Conservation (phyloP, 2,329 filamentous ascomycete genomes). For the Aspergillus niger region DNA sequence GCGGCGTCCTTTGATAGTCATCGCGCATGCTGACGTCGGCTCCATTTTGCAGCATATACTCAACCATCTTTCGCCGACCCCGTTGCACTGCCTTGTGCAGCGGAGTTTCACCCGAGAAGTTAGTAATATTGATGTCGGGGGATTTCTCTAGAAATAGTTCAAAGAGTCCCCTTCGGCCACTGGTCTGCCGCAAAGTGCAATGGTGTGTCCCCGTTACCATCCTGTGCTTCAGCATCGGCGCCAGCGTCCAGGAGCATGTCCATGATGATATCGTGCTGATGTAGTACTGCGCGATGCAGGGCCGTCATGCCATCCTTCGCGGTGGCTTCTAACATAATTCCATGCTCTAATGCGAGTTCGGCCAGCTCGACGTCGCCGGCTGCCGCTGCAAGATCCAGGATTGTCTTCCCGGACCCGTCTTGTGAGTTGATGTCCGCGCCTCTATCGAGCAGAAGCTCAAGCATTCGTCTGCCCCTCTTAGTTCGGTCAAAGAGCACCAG, state of each 20-base stretch:
- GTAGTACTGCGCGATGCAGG: slow-evolving; percentile 24
- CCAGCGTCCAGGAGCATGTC: slow-evolving; percentile 26
- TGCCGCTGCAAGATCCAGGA: slow-evolving; percentile 22
- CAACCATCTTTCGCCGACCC: slow-evolving; percentile 31
- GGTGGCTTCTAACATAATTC: slow-evolving; percentile 18
- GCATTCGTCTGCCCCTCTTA: slow-evolving; percentile 22
- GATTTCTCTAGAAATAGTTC: slow-evolving; percentile 28
- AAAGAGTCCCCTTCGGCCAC: slow-evolving; percentile 20
- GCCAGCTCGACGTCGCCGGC: slow-evolving; percentile 22
- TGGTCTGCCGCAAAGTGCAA: slow-evolving; percentile 26
- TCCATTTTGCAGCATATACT: slow-evolving; percentile 29
- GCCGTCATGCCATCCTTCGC: slow-evolving; percentile 24
- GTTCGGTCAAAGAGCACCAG: slow-evolving; percentile 22
- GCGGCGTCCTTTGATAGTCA: slow-evolving; percentile 23
- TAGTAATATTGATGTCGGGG: slow-evolving; percentile 28
- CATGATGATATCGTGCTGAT: slow-evolving; percentile 28
- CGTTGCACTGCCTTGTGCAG: slow-evolving; percentile 31
- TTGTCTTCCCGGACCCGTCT: slow-evolving; percentile 23
- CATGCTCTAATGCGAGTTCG: slow-evolving; percentile 17
- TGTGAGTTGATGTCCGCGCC: slow-evolving; percentile 27
- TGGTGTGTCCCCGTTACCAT: slow-evolving; percentile 27
- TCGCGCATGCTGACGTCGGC: slow-evolving; percentile 29
- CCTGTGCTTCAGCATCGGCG: slow-evolving; percentile 28
- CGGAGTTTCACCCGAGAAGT: slow-evolving; percentile 29
- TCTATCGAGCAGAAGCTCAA: slow-evolving; percentile 25